Base-by-base conservation (phyloP, 345 rosid genomes). In the Aegle marmelos region DNA sequence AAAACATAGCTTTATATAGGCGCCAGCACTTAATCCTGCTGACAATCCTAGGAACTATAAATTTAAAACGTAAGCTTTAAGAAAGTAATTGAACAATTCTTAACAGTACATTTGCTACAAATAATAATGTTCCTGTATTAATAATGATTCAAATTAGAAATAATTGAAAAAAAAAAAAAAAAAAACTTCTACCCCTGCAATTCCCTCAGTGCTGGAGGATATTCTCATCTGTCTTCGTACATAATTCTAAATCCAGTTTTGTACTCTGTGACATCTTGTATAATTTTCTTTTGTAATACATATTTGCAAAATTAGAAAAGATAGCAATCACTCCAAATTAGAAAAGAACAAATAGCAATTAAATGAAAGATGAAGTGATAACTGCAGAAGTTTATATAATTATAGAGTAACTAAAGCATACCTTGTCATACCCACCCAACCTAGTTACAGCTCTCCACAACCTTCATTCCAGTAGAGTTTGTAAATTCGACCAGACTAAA, bases 341-440 rank as follows among this genome's bases (percentile, higher is more conserved):
- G 4, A 13, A 21, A 5, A 27, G 9, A 14, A 54, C 0, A 25
- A 31, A 56, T 11, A 11, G 16, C 50, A 45, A 45, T 45, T 45
- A 24, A 54, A 69, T 39, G 74, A 25, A n/a, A 25, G 62, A 11
- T 25, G 61, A 68, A n/a, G 53, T 21, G 28, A 70, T 64, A 77
- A 10, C 21, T 6, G 45, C 19, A 60, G 64, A 70, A 31, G 19
- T 77, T 54, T 33, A 76, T 69, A 45, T 24, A 50, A 70, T 54
- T 33, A 16, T 48, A 6, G 60, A 34, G 9, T 10, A 74, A 73
- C 62, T 5, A 68, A 14, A 6, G 53, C 78, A 74, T 81, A 91
- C 95, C 93, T 85, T 87, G 66, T 90, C 95, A 81, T 91, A 91
- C 72, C 95, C 95, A 73, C 95, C 93, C 83, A 91, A 83, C 78